Conservation (phyloP, 345 rosid genomes). For the Erucastrum elatum region DNA sequence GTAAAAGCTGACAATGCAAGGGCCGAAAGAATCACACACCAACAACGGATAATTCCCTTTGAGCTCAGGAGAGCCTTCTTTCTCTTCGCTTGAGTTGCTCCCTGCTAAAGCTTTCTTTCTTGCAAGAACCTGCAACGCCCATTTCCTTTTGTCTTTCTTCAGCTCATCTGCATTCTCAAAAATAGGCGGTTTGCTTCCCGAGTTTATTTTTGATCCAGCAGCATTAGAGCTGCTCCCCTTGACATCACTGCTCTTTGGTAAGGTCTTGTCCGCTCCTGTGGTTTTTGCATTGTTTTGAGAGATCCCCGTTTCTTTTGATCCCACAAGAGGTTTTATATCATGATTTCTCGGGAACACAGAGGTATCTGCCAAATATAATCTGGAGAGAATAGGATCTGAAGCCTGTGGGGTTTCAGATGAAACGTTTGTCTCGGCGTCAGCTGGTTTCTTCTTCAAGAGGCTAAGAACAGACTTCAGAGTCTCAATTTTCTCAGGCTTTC, state of each 20-base stretch:
- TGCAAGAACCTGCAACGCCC: constrained; percentile 95
- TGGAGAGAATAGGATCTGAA: constrained; percentile 76
- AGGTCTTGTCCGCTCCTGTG: constrained; percentile 41
- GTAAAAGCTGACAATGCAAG: constrained; percentile 5
- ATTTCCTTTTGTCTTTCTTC: constrained; percentile 84
- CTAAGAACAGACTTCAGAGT: constrained; percentile 88
- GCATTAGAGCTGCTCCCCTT: constrained; percentile 49
- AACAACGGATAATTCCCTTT: constrained; percentile 85
- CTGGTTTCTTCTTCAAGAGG: constrained; percentile 62
- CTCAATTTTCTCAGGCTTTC: constrained; percentile 88
- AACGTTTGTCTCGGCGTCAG: constrained; percentile 40
- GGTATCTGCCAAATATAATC: constrained; percentile 93
- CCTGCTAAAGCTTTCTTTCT: constrained; percentile 69
- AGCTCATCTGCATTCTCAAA: constrained; percentile 49
- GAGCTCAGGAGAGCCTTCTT: constrained; percentile 55
- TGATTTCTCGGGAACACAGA: constrained; percentile 92
- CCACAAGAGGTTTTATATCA: constrained; percentile 77
- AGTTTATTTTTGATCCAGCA: constrained; percentile 47
- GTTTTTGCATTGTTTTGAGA: constrained; percentile 47
- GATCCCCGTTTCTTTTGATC: constrained; percentile 39
- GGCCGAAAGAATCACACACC: constrained; percentile 49
- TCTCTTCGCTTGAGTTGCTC: constrained; percentile 51
- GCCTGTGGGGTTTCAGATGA: constrained; percentile 46
- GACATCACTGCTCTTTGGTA: constrained; percentile 46
- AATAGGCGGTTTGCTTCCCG: constrained; percentile 35